Evolutionary conservation across 2,329 filamentous ascomycete species (phyloP).

Genomic region (Pestalotiopsis sp.): DNA sequence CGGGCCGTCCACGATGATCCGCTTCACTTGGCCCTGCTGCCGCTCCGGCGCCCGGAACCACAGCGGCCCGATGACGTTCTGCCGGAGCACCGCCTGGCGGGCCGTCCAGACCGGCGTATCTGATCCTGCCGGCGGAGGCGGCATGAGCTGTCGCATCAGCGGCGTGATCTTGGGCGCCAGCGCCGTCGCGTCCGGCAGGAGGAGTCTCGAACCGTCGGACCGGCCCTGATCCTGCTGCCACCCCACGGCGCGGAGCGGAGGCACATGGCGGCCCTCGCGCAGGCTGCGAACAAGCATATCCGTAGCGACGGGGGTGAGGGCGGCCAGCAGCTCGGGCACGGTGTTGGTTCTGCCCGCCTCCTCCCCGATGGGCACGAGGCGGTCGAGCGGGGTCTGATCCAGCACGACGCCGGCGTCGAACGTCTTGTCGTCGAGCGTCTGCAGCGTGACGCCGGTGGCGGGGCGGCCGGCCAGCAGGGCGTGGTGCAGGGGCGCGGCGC

Average conservation of each 20-base stretch:
- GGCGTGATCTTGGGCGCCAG: conserved; percentile 77
- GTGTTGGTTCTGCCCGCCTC: conserved; percentile 41
- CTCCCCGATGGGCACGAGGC: conserved; percentile 60
- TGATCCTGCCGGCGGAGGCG: conserved; percentile 27
- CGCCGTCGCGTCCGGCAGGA: conserved; percentile 17
- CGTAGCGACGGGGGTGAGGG: conserved; percentile 68
- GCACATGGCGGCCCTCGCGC: conserved; percentile 63
- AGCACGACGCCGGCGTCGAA: conserved; percentile 85
- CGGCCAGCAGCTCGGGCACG: conserved; percentile 50
- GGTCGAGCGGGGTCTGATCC: conserved; percentile 66
- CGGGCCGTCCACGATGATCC: conserved; percentile 39
- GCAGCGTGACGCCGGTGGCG: conserved; percentile 77
- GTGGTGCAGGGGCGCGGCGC: conserved; percentile 85
- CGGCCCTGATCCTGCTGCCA: conserved; percentile 31
- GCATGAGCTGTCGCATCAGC: conserved; percentile 61
- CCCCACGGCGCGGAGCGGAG: conserved; percentile 43
- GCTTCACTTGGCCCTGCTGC: conserved; percentile 25
- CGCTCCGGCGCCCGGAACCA: conserved; percentile 56
- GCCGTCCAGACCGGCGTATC: background rate
- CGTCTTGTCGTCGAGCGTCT: conserved; percentile 75
- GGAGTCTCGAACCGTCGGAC: background rate
- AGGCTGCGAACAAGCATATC: conserved; percentile 72
- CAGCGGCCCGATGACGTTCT: conserved; percentile 64
- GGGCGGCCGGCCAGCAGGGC: conserved; percentile 67
- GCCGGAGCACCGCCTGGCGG: conserved; percentile 36